Base-by-base conservation (phyloP, 176 grass and related monocot genomes). In the Eragrostis nindensis region DNA sequence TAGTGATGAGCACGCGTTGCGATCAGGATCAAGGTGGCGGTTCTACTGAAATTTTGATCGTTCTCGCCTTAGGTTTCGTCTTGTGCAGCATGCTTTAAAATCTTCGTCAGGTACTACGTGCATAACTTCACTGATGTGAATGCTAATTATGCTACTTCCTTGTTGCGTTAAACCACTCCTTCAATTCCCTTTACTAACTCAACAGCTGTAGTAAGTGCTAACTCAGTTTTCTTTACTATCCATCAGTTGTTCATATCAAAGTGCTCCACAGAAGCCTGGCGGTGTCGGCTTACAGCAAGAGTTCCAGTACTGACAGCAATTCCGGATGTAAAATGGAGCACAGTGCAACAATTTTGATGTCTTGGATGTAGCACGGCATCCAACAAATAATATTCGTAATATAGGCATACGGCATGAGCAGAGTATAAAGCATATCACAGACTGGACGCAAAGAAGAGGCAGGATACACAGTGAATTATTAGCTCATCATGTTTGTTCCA, bases 111-210 rank as follows among this genome's bases (percentile, higher is more conserved):
- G 14, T 75, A 26, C 61, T 14, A 6, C 3, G 25, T 6, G 41
- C 13, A 15, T 77, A 13, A 78, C 12, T 50, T 65, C 32, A 36
- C 22, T 78, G 60, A 78, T n/a, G n/a, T n/a, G n/a, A n/a, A n/a
- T n/a, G n/a, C n/a, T n/a, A n/a, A n/a, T n/a, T n/a, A 78, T 78
- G 76, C 76, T 24, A 48, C 44, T 78, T 18, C 7, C 66, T 70
- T 45, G 56, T 70, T 80, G 25, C 53, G 59, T 70, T 59, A 43
- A 18, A 30, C 25, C 24, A 21, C 15, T 47, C 55, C 56, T 14
- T 62, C 42, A 18, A 19, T 36, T 36, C 15, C 26, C 27, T 30
- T 63, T 6, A 62, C 0, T 11, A 10, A 11, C 9, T 12, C 3
- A 59, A 9, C 54, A 22, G 18, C 54, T 15, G 2, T 22, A 36